Evolutionary conservation across 345 rosid genomes (phyloP), one percentile per base, ranked within the genome.

Genomic region (Citrus sp.): DNA sequence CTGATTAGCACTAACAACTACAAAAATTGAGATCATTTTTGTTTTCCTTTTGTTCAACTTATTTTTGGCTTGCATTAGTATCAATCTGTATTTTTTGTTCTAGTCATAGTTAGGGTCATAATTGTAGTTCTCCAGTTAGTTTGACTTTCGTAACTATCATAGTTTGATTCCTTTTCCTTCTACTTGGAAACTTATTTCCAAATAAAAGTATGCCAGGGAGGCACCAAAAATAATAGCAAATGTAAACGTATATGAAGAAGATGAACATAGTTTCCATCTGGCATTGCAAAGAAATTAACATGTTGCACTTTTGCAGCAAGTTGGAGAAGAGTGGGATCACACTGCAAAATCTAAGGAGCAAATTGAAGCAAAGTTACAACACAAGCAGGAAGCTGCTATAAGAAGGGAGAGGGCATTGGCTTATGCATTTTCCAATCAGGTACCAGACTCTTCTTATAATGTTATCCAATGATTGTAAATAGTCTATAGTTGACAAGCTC

Each of bases 401-500:
- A 92, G 95, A 88, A 84, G 99, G 84, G 99, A 96, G 78, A 89
- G 90, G 74, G 94, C 99, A 18, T 83, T 94, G 85, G 97, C 98
- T 74, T 96, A 94, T 71, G 87, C 98, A 28, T 90, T 85, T 83
- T 85, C 93, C 76, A 97, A 90, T 84, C 99, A 96, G 98, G 99
- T 96, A 77, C 55, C 38, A 75, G 49, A 49, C 58, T 37, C 19
- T 24, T 59, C 74, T 69, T 10, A 42, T 18, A 24, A 18, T 6
- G 7, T 18, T 34, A 54, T 71, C 59, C n/a, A 55, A 25, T 10
- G 42, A 21, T 70, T 40, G 30, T 68, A n/a, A 12, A 40, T n/a
- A 67, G 27, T 24, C 6, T 68, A 34, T 56, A 30, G 19, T 35
- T 12, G 21, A 37, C 65, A 22, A 54, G 14, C 51, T 70, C 19